These are phyloP conservation scores for Cymodocea nodosa DNA, from an alignment of 116 monocot genomes.

Conservation along the genomic window DNA sequence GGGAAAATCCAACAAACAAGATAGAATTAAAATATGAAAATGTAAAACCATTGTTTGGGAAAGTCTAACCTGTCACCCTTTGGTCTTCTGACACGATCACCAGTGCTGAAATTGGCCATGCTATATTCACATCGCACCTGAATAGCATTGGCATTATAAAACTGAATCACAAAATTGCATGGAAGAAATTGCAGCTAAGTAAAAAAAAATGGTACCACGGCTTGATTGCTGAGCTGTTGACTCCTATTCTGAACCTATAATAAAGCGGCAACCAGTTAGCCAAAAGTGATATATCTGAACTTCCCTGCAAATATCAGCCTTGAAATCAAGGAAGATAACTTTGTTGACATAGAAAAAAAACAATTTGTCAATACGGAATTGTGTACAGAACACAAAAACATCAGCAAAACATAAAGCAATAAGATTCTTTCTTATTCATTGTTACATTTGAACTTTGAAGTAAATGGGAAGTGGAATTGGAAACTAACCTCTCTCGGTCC, in stretches of 20 bases:
- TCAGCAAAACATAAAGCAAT: too few relatives aligned
- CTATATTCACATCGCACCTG: conserved; percentile 93
- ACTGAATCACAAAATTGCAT: background rate
- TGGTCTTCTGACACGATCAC: conserved; percentile 70
- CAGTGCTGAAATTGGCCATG: conserved; percentile 95
- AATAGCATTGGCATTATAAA: background rate
- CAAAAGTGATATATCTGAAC: background rate
- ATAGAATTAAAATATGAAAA: too few relatives aligned
- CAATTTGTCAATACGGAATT: background rate
- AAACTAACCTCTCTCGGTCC: conserved; percentile 67
- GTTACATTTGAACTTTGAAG: too few relatives aligned
- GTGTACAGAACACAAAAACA: too few relatives aligned
- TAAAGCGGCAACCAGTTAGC: background rate
- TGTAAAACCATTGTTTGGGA: too few relatives aligned
- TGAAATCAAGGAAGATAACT: background rate
- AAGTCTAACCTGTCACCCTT: conserved; percentile 71
- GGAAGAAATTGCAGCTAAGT: too few relatives aligned
- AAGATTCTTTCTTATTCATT: too few relatives aligned
- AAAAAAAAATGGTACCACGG: conserved; percentile 38
- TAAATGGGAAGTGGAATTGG: background rate
- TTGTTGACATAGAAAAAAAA: background rate
- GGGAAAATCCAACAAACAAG: too few relatives aligned
- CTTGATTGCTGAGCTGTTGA: conserved; percentile 52
- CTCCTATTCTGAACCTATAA: conserved; percentile 72
- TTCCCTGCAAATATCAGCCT: background rate